A percentile compares a stretch with the other conserved stretches of the same genome.
phyloP scores from a whole-genome alignment of 2,329 filamentous ascomycete genomes.

The Talaromyces sp. region DNA sequence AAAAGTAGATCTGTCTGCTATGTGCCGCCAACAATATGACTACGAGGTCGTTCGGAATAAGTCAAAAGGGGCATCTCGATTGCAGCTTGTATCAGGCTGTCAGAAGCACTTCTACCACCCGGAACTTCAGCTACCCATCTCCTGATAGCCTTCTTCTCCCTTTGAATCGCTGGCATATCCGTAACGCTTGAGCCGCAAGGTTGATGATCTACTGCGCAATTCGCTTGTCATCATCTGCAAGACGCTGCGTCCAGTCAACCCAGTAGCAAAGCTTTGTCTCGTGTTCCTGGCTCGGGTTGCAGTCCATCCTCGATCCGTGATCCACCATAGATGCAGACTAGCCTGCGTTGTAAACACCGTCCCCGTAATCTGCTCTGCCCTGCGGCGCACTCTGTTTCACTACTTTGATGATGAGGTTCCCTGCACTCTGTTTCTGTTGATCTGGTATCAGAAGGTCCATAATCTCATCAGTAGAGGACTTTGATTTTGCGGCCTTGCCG shows the following conservation, averaged over 20 bases:
- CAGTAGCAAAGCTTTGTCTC: neutral
- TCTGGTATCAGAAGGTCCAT: neutral
- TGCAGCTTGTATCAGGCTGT: too few relatives aligned
- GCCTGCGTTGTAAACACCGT: neutral
- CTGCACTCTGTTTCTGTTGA: neutral
- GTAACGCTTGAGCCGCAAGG: neutral
- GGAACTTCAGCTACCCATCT: too few relatives aligned
- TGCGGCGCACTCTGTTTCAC: neutral
- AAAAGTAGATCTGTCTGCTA: too few relatives aligned
- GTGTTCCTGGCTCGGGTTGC: neutral
- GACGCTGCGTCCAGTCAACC: neutral
- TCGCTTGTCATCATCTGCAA: neutral
- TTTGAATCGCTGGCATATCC: neutral
- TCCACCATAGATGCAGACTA: neutral
- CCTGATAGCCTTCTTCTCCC: neutral
- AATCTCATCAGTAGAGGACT: neutral
- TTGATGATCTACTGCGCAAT: neutral
- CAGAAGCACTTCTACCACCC: too few relatives aligned
- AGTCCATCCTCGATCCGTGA: neutral
- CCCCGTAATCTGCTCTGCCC: neutral
- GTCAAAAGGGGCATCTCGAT: too few relatives aligned
- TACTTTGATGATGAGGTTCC: neutral
- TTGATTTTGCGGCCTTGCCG: neutral
- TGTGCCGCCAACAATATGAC: too few relatives aligned
- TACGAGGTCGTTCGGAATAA: too few relatives aligned